Percentiles rank a stretch among this genome's conserved stretches.
Evolutionary conservation across 805 yeast genomes (phyloP).

Genomic region (Candida nemodendra): DNA sequence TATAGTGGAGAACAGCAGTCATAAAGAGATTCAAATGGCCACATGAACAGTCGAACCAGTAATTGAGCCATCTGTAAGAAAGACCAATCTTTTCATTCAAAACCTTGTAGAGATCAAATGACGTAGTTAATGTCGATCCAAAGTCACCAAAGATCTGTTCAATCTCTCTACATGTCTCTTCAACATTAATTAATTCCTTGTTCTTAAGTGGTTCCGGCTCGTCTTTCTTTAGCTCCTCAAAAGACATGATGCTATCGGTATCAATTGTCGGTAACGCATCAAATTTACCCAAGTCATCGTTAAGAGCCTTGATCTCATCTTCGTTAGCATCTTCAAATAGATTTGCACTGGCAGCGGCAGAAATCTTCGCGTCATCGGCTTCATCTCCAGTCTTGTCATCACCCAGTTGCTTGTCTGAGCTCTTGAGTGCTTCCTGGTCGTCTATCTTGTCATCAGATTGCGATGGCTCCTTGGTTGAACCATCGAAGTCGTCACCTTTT

Average conservation of each 20-base stretch:
- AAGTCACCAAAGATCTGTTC: conserved; percentile 26
- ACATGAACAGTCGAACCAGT: conserved; percentile 36
- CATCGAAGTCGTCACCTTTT: conserved; percentile 6
- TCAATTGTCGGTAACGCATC: conserved; percentile 17
- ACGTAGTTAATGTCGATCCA: conserved; percentile 25
- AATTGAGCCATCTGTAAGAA: conserved; percentile 31
- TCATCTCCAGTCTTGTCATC: conserved; percentile 3
- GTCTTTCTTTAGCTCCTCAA: conserved; percentile 23
- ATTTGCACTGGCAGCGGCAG: conserved; percentile 24
- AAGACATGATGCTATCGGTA: conserved; percentile 18
- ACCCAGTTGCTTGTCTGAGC: conserved; percentile 1
- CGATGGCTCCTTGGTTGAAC: background rate
- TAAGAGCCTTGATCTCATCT: conserved; percentile 30
- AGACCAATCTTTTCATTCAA: conserved; percentile 30
- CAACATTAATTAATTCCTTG: conserved; percentile 22
- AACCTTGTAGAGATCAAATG: conserved; percentile 29
- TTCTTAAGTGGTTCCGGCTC: conserved; percentile 33
- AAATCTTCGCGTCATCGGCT: background rate
- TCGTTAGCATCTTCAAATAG: conserved; percentile 32
- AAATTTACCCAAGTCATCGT: conserved; percentile 21
- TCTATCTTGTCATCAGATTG: background rate
- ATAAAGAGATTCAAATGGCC: conserved; percentile 32
- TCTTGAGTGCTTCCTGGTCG: conserved; percentile 3
- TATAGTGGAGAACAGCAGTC: conserved; percentile 30
- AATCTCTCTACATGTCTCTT: conserved; percentile 22